A percentile compares a stretch with the other conserved stretches of the same genome.
Conservation (phyloP, 1,284 basidiomycete species). For the Naganishia liquefaciens region DNA sequence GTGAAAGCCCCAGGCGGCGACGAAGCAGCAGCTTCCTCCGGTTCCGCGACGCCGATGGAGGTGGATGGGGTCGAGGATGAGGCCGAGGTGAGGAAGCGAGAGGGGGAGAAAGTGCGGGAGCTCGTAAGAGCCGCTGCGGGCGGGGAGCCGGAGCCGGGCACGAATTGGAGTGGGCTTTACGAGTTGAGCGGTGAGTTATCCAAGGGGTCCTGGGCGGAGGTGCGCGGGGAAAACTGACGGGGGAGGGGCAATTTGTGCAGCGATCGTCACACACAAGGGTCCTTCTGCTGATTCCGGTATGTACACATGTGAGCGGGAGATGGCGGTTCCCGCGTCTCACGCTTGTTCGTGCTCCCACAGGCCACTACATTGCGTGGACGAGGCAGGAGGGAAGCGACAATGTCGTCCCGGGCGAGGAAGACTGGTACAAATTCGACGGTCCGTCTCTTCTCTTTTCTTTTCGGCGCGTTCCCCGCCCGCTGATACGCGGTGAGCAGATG, state of each 20-base stretch:
- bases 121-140: constrained; percentile 39
- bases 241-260: too few relatives aligned
- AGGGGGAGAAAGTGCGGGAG: constrained; percentile 41
- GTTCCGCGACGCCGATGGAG: constrained; percentile 20
- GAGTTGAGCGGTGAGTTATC: constrained; percentile 51
- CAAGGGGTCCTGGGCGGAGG: not conserved
- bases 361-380: constrained; percentile 84
- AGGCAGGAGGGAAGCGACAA: constrained; percentile 41
- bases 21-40: constrained; percentile 8
- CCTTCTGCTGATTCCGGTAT: constrained; percentile 79
- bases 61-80: constrained; percentile 31
- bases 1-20: not conserved
- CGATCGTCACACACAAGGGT: constrained; percentile 95
- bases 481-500: constrained; percentile 62
- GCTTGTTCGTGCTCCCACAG: constrained; percentile 30
- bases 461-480: too few relatives aligned
- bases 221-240: too few relatives aligned
- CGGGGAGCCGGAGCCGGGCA: constrained; percentile 35
- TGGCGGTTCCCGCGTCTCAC: constrained; percentile 27
- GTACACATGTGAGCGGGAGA: constrained; percentile 3
- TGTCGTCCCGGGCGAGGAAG: constrained; percentile 43
- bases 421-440: constrained; percentile 71
- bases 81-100: constrained; percentile 39
- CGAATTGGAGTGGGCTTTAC: constrained; percentile 49
- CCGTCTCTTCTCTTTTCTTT: constrained; percentile 17